Evolutionary conservation across 768 basidiomycete species (phyloP).

Genomic region (Phanerochaete sordida): DNA sequence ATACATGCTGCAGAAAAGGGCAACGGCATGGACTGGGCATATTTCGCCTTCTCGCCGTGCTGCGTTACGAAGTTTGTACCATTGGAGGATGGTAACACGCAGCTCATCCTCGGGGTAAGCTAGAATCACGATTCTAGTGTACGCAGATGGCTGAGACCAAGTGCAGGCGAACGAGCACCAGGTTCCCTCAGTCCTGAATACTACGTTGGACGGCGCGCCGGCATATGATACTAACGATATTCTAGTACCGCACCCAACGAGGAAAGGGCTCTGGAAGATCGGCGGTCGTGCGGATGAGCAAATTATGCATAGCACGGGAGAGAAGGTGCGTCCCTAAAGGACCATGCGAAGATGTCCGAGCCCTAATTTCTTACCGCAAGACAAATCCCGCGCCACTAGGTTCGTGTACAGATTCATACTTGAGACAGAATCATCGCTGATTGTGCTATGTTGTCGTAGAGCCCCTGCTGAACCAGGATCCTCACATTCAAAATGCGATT

Average conservation of each 20-base stretch:
- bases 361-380: slow-evolving; percentile 1
- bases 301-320: slow-evolving; percentile 33
- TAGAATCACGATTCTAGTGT: neutral
- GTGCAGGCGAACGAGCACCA: neutral
- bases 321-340: slow-evolving; percentile 15
- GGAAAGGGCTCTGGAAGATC: slow-evolving; percentile 32
- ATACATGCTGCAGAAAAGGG: neutral
- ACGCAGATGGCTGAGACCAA: neutral
- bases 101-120: neutral
- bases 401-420: neutral
- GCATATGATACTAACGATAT: slow-evolving; percentile 40
- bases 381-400: slow-evolving; percentile 30
- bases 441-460: slow-evolving; percentile 27
- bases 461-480: slow-evolving; percentile 30
- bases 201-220: slow-evolving; percentile 24
- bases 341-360: neutral
- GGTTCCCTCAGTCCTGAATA: slow-evolving; percentile 28
- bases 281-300: slow-evolving; percentile 44
- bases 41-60: slow-evolving; percentile 1
- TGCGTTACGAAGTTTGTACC: slow-evolving; percentile 9
- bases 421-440: neutral
- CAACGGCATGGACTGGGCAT: slow-evolving; percentile 8
- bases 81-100: neutral
- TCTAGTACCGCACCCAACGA: slow-evolving; percentile 36
- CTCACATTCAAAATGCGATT: slow-evolving; percentile 24